Evolutionary conservation across 139 green algal species (phyloP), one percentile per base, ranked within the genome.

Genomic region (Chlamydomonas asymmetrica): DNA sequence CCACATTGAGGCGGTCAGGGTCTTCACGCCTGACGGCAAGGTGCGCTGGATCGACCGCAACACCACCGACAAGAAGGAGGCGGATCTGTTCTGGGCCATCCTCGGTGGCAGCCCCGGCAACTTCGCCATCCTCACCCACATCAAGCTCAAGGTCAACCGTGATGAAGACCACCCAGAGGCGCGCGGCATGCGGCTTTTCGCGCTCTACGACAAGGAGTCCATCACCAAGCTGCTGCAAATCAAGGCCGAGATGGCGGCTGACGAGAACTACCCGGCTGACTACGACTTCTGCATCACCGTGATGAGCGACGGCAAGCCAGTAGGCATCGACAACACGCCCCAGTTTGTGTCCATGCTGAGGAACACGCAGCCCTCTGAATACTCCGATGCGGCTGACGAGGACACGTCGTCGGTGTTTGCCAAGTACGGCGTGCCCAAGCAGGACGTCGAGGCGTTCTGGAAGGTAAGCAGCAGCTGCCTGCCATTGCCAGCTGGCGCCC

Each of bases 261-360:
- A 75, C 32, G 16, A 13, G 18, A n/a, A 41, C 68, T 25, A 65
- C 5, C 49, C 68, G 9, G 45, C 68, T 48, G 68, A 75, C 50
- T 64, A 49, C 22, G 68, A 75, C 50, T 75, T 75, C 45, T 75
- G 68, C 50, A 43, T 75, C 43, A 75, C 68, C 13, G 68, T 75
- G 39, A 60, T 71, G 10, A 71, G 35, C 35, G 18, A 29, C 23
- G 59, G 59, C 59, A 22, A 40, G 20, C 49, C 18, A 22, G 49
- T 57, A 22, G n/a, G n/a, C n/a, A n/a, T n/a, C n/a, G n/a, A n/a
- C n/a, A n/a, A n/a, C n/a, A n/a, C n/a, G n/a, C n/a, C n/a, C n/a
- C n/a, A n/a, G n/a, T n/a, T n/a, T n/a, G n/a, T n/a, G n/a, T n/a
- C n/a, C n/a, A n/a, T n/a, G n/a, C n/a, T n/a, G n/a, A n/a, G n/a